phyloP scores from a whole-genome alignment of 192 early-diverging fungal genomes.

The Allomyces arbusculus region DNA sequence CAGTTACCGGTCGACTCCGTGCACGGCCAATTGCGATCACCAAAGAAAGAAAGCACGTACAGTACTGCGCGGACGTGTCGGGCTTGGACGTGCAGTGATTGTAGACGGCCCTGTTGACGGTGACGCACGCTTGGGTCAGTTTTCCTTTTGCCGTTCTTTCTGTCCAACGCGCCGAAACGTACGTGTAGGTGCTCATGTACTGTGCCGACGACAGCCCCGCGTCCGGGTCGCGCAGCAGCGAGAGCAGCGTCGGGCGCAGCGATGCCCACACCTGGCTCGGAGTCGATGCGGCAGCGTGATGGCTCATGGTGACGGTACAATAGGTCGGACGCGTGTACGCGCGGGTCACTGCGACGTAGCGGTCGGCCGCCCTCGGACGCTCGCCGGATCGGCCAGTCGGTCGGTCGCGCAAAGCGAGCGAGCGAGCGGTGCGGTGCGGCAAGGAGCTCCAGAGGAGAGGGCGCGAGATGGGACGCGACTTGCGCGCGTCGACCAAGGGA shows the following conservation, averaged over 20 bases:
- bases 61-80: slow-evolving; percentile 7
- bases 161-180: slow-evolving; percentile 13
- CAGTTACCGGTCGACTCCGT: neutral
- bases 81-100: slow-evolving; percentile 20
- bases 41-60: neutral
- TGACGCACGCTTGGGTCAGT: neutral
- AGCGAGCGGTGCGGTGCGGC: no score
- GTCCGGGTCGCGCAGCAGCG: slow-evolving; percentile 54
- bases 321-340: no score
- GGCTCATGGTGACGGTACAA: no score
- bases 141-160: slow-evolving; percentile 19
- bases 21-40: no score
- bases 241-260: slow-evolving; percentile 54
- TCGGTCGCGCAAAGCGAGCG: no score
- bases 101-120: slow-evolving; percentile 18
- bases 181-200: slow-evolving; percentile 80
- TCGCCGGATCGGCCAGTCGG: no score
- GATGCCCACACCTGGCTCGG: slow-evolving; percentile 28
- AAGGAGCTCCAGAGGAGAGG: no score
- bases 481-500: no score
- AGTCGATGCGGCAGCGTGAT: neutral
- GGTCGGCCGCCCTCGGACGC: no score
- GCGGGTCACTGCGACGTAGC: no score
- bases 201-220: slow-evolving; percentile 47
- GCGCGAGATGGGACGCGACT: no score